Evolutionary conservation across 139 green algal species (phyloP).

Genomic region (Astrephomene gubernaculifera): DNA sequence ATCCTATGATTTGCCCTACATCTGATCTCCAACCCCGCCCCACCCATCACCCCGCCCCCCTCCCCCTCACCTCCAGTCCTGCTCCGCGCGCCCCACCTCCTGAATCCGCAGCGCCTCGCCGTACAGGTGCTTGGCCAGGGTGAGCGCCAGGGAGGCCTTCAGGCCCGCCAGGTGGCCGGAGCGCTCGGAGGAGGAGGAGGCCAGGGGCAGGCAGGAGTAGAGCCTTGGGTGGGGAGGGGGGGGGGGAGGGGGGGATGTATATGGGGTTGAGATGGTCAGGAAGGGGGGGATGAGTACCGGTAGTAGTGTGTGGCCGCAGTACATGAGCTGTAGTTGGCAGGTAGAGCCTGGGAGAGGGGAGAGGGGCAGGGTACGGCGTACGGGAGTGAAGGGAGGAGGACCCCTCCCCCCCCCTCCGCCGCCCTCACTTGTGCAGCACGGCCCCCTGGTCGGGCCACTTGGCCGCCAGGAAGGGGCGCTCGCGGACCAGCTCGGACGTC

Average conservation of each 20-base stretch:
- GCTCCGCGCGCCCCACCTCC: neutral
- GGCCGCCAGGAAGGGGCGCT: neutral
- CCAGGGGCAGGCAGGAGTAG: neutral
- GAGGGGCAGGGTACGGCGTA: too few relatives aligned
- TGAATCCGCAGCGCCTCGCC: neutral
- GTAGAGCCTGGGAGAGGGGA: too few relatives aligned
- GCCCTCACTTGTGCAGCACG: neutral
- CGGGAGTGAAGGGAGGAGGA: too few relatives aligned
- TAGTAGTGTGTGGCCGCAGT: too few relatives aligned
- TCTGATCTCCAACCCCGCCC: too few relatives aligned
- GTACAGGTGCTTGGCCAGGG: constrained; percentile 8
- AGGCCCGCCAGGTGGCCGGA: neutral
- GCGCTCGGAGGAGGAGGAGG: neutral
- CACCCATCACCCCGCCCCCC: too few relatives aligned
- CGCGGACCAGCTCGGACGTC: neutral
- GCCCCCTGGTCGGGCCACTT: neutral
- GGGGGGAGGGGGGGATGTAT: neutral
- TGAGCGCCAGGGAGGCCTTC: neutral
- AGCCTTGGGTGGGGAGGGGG: neutral
- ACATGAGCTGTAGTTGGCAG: too few relatives aligned
- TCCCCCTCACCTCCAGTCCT: constrained; percentile 15
- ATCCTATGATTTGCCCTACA: too few relatives aligned
- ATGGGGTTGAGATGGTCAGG: neutral
- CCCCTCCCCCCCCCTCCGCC: too few relatives aligned
- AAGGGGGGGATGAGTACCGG: too few relatives aligned